Evolutionary conservation across 441 rosid species (phyloP), one percentile per base, ranked within the genome.

Genomic region (Populus hybrid): DNA sequence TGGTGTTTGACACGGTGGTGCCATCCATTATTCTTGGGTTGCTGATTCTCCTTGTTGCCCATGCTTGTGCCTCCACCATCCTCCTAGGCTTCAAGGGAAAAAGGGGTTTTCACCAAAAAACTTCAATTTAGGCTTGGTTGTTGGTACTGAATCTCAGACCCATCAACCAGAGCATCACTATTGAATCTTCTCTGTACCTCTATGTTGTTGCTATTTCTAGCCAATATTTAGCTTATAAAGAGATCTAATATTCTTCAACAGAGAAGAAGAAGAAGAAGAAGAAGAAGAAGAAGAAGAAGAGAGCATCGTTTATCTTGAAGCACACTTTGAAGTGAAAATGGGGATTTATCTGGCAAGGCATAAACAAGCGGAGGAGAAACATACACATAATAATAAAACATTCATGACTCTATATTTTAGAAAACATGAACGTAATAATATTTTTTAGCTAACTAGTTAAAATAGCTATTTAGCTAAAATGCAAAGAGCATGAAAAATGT

Each of bases 51-150:
- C 98, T 84, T 24, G 98, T 95, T 10, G 94, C 86, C 99, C 98
- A 95, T 92, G 97, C 85, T 83, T 95, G 99, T 20, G 96, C 93
- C 85, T 95, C 99, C 81, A 95, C 97, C 98, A 93, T 92, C 73
- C 78, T 73, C 12, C 69, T 71, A 11, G 31, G 78, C 26, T 20
- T 56, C 20, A 75, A 66, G 74, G 84, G 56, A 76, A 83, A 74
- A 70, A 75, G 9, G 35, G 74, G 26, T 21, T 69, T 2, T 9
- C 0, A 1, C 31, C 9, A 24, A 40, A 45, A 63, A 0, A 31
- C 24, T 7, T 66, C 67, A 24, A 92, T 88, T 76, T 70, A 94
- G 89, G 7, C 38, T 70, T 38, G 78, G 80, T 31, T 80, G 20
- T 11, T 14, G 79, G 31, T 77, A 53, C 18, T 53, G 69, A 68